A percentile compares a stretch with the other conserved stretches of the same genome.
phyloP scores from a whole-genome alignment of 1,139 yeast species.

The Suhomyces bolitotheri region DNA sequence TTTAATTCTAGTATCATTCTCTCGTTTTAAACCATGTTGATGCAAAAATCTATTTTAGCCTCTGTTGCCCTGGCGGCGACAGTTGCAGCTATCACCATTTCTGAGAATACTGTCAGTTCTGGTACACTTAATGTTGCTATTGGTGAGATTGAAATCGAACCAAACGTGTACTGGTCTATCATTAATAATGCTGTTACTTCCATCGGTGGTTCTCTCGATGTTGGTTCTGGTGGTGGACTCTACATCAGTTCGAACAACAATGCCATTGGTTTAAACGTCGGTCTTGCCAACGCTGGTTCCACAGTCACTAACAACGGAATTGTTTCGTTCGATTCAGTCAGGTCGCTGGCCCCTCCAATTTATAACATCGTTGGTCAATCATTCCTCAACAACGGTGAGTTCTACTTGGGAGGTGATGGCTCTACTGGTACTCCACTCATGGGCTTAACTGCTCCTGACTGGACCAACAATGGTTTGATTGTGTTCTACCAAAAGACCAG shows the following conservation, averaged over 20 bases:
- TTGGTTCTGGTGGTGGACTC: slow-evolving; percentile 28
- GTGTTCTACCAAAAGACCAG: slow-evolving; percentile 25
- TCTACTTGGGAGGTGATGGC: slow-evolving; percentile 31
- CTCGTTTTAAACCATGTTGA: slow-evolving; percentile 7
- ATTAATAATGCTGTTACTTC: slow-evolving; percentile 29
- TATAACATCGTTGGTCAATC: slow-evolving; percentile 22
- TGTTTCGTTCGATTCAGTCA: slow-evolving; percentile 17
- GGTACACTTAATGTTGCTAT: slow-evolving; percentile 23
- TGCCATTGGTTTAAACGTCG: slow-evolving; percentile 12
- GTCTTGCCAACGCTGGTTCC: slow-evolving; percentile 11
- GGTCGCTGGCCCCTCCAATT: slow-evolving; percentile 18
- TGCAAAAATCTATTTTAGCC: slow-evolving; percentile 6
- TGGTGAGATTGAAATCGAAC: slow-evolving; percentile 29
- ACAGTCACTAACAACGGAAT: slow-evolving; percentile 16
- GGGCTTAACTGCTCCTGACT: slow-evolving; percentile 22
- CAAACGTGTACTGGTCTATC: slow-evolving; percentile 36
- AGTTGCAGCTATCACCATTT: slow-evolving; percentile 8
- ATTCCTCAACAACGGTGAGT: slow-evolving; percentile 31
- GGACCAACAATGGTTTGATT: slow-evolving; percentile 30
- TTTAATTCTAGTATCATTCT: too few species aligned
- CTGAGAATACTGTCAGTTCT: slow-evolving; percentile 7
- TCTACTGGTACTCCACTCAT: slow-evolving; percentile 21
- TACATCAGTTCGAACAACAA: slow-evolving; percentile 17
- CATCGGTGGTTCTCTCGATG: slow-evolving; percentile 24
- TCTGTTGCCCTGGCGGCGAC: slow-evolving; percentile 7